Evolutionary conservation across 2,329 filamentous ascomycete species (phyloP).

Genomic region (Tolypocladium ophioglossoides): DNA sequence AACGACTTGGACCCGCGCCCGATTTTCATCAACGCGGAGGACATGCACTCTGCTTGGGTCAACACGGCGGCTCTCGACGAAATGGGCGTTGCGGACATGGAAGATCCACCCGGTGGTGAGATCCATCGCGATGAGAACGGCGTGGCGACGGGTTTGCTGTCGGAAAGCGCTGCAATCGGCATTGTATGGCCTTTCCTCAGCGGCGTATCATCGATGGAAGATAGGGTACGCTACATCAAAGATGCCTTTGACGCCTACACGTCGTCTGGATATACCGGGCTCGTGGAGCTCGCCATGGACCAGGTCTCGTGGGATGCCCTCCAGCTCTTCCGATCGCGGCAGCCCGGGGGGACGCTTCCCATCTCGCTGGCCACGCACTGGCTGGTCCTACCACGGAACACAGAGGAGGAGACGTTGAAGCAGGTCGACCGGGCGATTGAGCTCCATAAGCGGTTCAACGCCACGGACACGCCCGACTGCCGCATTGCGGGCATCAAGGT

Average conservation of each 20-base stretch:
- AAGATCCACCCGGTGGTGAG: neutral
- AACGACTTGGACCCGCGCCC: neutral
- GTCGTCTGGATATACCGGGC: neutral
- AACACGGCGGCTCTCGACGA: neutral
- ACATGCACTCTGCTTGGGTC: neutral
- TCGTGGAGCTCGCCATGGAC: neutral
- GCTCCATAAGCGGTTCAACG: neutral
- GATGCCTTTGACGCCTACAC: neutral
- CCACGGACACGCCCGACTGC: neutral
- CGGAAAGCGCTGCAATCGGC: neutral
- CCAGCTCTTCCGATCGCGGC: neutral
- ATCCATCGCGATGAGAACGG: neutral
- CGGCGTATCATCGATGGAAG: neutral
- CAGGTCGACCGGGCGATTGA: neutral
- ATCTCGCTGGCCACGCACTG: neutral
- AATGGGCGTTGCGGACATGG: neutral
- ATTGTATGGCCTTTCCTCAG: neutral
- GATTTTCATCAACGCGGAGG: neutral
- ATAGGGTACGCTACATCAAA: neutral
- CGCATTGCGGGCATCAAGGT: neutral
- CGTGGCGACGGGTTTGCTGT: neutral
- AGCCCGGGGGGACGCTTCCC: neutral
- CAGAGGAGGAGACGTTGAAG: neutral
- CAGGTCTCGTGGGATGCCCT: neutral
- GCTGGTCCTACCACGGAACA: neutral